Base-by-base conservation (phyloP, 345 rosid genomes). In the Eucalyptus pauciflora region DNA sequence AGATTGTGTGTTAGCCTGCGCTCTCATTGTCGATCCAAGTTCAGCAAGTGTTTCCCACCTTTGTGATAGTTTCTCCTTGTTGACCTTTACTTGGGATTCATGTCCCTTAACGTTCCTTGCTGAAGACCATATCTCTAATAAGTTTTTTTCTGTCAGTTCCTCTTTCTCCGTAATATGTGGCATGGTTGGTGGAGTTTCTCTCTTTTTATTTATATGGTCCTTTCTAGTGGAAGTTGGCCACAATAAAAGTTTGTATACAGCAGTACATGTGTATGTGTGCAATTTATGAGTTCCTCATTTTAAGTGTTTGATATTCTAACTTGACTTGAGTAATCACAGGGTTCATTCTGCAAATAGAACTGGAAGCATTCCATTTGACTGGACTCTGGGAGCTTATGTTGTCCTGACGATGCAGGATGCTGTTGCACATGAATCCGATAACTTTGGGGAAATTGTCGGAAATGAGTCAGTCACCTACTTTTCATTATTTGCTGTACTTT, bases 381-480 rank as follows among this genome's bases (percentile, higher is more conserved):
- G 95, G 95, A 92, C 93, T 18, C 93, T 94, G 5, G 95, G 95
- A 89, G 94, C 94, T 88, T 94, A 92, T 88, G 81, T 93, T 87
- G 79, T 91, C 56, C 91, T 92, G 9, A 90, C 93, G 29, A 89
- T 88, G 91, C 48, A 86, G 88, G 90, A 93, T 16, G 86, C 92
- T 5, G 86, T 43, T 50, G 91, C 90, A 25, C 14, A 58, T 50
- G 93, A 90, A 58, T 52, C 51, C 22, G 79, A 90, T 33, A 87
- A 89, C 90, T 43, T 50, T 11, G 92, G 88, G 48, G 87, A 88
- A 88, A 91, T 94, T 58, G 93, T 93, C 76, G 93, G 94, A 50
- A 89, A 90, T 43, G 93, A 90, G 86, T 92, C 91, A 18, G 91
- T 93, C 52, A 91, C 93, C 3, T 90, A 91, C 62, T 90, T 94